Base-by-base conservation (phyloP, 768 basidiomycete genomes). In the Pseudohyphozyma bogoriensis region DNA sequence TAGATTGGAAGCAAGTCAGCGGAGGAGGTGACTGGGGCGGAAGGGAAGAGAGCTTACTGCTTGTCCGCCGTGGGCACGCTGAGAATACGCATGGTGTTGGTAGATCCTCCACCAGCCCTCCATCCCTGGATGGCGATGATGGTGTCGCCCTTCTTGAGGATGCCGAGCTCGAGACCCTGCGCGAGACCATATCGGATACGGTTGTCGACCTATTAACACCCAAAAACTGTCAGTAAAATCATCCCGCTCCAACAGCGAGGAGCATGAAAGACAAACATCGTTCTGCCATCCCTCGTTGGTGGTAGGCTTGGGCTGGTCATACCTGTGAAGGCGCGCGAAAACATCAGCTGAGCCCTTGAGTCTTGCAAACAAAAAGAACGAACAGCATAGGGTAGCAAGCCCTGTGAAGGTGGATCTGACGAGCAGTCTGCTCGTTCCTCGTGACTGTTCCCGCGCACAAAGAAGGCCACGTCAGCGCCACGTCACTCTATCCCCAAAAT, bases 111-210 rank as follows among this genome's bases (percentile, higher is more conserved):
- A 60, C 95, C 95, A 46, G 91, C 89, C 78, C 91, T 93, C 93
- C 93, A 99, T n/a, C 95, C 95, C 75, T 97, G 95, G 7, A 99
- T 86, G 51, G 93, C 93, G 64, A 97, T 79, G 71, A 99, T 81
- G 29, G 91, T 89, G 55, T 84, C 84, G 56, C 89, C 88, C 39
- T 89, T 83, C 70, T 83, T 83, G 78, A 97, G 84, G 72, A 99
- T 81, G 65, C 87, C 85, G 75, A 99, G 76, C 22, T 77, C 80
- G 47, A 96, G 78, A 5, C 88, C 95, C 72, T 79, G 85, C 72
- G 83, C 80, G 74, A 97, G 80, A 60, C 92, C 90, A 70, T 84
- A 92, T 20, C 77, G 69, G 67, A 77, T 71, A 15, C 73, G 64
- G 64, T 72, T 69, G 63, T 73, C 73, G 39, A 71, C 58, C 50